These are phyloP conservation scores for Dipteronia dyeriana DNA, from an alignment of 345 rosid genomes.

Conservation along the genomic window DNA sequence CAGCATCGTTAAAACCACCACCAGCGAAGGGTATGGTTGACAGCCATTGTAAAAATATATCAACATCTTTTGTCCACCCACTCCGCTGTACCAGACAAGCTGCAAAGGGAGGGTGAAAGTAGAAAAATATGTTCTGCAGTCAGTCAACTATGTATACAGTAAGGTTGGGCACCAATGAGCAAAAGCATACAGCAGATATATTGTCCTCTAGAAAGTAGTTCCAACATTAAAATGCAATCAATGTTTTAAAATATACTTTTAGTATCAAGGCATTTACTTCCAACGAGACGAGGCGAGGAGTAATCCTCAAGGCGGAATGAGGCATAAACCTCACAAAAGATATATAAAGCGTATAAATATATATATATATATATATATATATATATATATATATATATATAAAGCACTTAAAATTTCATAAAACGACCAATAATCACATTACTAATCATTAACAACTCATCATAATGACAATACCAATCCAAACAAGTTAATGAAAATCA, in stretches of 20 bases:
- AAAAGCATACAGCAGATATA: neutral
- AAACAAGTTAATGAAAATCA: too few relatives aligned
- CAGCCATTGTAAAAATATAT: slow-evolving; percentile 78
- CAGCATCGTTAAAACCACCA: slow-evolving; percentile 93
- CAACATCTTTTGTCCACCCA: slow-evolving; percentile 94
- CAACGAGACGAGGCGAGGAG: too few relatives aligned
- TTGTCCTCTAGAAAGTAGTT: slow-evolving; percentile 4
- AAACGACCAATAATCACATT: too few relatives aligned
- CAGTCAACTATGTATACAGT: neutral
- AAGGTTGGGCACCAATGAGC: neutral
- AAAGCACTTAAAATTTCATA: too few relatives aligned
- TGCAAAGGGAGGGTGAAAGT: slow-evolving; percentile 30
- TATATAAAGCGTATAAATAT: too few relatives aligned
- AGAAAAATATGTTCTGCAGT: slow-evolving; percentile 1
- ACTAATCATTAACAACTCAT: too few relatives aligned
- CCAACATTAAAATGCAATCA: slow-evolving; percentile 12
- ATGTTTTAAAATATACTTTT: neutral
- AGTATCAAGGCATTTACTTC: too few relatives aligned
- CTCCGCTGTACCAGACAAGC: slow-evolving; percentile 90
- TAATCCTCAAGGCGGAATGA: too few relatives aligned
- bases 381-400: too few relatives aligned
- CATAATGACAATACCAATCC: too few relatives aligned
- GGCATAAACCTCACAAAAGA: too few relatives aligned
- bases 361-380: too few relatives aligned
- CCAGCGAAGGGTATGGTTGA: slow-evolving; percentile 75